Evolutionary conservation across 176 grass and related monocot genomes (phyloP).

Genomic region (Zizania latifolia): DNA sequence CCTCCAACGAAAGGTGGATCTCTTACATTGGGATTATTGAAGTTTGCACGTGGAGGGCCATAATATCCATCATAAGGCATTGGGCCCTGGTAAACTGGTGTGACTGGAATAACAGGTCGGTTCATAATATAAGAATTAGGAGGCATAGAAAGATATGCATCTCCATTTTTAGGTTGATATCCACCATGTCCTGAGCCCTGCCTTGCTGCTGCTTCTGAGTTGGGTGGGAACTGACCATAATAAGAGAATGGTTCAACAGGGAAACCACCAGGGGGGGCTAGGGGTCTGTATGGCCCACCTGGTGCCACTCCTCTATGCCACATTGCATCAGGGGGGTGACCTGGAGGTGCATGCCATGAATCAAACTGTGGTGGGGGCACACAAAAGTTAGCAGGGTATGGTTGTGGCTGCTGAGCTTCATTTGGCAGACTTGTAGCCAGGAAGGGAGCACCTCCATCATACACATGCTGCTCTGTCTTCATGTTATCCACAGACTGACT

Average conservation of each 20-base stretch:
- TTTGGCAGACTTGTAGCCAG: constrained; percentile 28
- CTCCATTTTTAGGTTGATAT: constrained; percentile 60
- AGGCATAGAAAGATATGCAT: constrained; percentile 43
- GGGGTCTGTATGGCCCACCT: constrained; percentile 55
- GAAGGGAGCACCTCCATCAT: constrained; percentile 32
- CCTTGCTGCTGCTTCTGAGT: constrained; percentile 48
- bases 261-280: constrained; percentile 44
- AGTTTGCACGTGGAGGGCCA: constrained; percentile 45
- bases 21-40: constrained; percentile 47
- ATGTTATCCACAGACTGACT: constrained; percentile 45
- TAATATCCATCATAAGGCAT: constrained; percentile 69
- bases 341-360: constrained; percentile 58
- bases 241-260: constrained; percentile 62
- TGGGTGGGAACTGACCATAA: constrained; percentile 63
- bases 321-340: constrained; percentile 62
- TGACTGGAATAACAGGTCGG: constrained; percentile 65
- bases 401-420: constrained; percentile 40
- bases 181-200: constrained; percentile 35
- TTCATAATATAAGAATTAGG: constrained; percentile 65
- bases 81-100: constrained; percentile 60
- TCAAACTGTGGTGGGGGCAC: constrained; percentile 56
- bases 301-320: constrained; percentile 59
- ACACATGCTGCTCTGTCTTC: constrained; percentile 49
- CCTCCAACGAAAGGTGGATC: constrained; percentile 46
- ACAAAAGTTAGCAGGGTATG: constrained; percentile 40